These are phyloP conservation scores for Dictyostelium citrinum DNA, from an alignment of 78 protist species.

Conservation along the genomic window DNA sequence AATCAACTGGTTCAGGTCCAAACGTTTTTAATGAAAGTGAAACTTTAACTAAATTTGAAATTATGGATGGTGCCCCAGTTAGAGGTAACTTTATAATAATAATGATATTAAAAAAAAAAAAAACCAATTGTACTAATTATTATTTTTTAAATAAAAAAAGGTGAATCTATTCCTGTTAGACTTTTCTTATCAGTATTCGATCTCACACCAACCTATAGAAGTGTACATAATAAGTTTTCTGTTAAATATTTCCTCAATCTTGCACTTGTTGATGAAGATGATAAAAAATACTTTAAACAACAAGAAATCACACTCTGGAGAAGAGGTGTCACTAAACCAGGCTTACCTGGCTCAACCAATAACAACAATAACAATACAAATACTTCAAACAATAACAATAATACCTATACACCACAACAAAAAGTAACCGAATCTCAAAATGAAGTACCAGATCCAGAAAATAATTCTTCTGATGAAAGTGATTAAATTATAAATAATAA, in stretches of 20 bases:
- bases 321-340: slow-evolving; percentile 62
- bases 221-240: slow-evolving; percentile 93
- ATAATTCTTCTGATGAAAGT: slow-evolving; percentile 43
- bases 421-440: slow-evolving; percentile 9
- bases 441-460: slow-evolving; percentile 51
- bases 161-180: slow-evolving; percentile 97
- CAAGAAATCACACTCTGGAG: slow-evolving; percentile 87
- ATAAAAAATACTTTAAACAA: slow-evolving; percentile 87
- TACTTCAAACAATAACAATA: not conserved
- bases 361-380: not conserved
- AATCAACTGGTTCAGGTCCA: slow-evolving; percentile 90
- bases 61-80: slow-evolving; percentile 99
- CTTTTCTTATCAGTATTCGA: slow-evolving; percentile 93
- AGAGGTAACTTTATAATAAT: slow-evolving; percentile 61
- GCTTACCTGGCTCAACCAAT: not conserved
- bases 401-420: not conserved
- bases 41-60: slow-evolving; percentile 96
- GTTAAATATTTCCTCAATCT: slow-evolving; percentile 92
- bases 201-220: slow-evolving; percentile 95
- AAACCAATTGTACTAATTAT: too few species aligned
- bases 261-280: slow-evolving; percentile 90
- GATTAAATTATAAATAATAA: not conserved
- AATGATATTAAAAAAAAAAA: too few species aligned
- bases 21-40: slow-evolving; percentile 86
- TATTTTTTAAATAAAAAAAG: too few species aligned